A percentile compares a stretch with the other conserved stretches of the same genome.
These are phyloP conservation scores for Hydrangea macrophylla DNA, from an alignment of 148 eudicot genomes.

Conservation along the genomic window DNA sequence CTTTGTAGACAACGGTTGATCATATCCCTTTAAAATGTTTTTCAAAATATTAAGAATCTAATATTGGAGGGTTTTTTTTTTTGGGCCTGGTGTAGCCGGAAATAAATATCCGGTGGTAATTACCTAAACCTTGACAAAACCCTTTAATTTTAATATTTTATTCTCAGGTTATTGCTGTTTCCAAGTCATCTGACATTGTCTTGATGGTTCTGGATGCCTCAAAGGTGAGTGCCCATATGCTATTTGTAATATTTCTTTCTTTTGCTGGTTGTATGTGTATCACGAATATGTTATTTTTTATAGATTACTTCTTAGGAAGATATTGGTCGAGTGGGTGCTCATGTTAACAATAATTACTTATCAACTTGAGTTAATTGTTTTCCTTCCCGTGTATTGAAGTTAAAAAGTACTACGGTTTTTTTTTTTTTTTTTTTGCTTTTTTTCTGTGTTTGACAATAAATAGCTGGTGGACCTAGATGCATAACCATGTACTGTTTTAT, in stretches of 20 bases:
- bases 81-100: background rate
- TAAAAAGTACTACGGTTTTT: no score
- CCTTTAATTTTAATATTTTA: slow-evolving; percentile 20
- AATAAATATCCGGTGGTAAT: background rate
- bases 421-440: no score
- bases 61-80: no score
- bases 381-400: no score
- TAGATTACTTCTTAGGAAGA: background rate
- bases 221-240: slow-evolving; percentile 60
- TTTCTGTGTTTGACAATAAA: background rate
- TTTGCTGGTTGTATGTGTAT: background rate
- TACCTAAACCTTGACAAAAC: slow-evolving; percentile 8
- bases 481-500: background rate
- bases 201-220: slow-evolving; percentile 99
- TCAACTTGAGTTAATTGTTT: no score
- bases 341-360: no score
- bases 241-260: background rate
- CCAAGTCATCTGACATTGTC: slow-evolving; percentile 96
- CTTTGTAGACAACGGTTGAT: no score
- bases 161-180: slow-evolving; percentile 97
- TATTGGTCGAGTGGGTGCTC: background rate
- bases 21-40: no score
- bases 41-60: no score
- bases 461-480: background rate
- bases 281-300: background rate